Percentiles rank a stretch among this genome's conserved stretches.
phyloP scores from a whole-genome alignment of 2,329 filamentous ascomycete genomes.

The Aspergillus clavatus region DNA sequence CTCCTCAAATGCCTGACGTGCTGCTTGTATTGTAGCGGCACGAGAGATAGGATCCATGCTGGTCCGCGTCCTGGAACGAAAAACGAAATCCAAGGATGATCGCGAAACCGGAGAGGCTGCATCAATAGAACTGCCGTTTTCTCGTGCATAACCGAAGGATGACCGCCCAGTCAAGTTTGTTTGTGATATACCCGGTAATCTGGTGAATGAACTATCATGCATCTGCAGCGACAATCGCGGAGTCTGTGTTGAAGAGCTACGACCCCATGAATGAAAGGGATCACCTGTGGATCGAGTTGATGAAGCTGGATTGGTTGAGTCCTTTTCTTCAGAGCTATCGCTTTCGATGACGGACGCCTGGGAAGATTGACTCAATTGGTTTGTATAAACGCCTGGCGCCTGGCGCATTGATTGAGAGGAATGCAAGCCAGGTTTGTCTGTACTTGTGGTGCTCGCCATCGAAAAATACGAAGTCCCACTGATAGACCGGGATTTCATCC shows the following conservation, averaged over 20 bases:
- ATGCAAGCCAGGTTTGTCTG: slow-evolving; percentile 46
- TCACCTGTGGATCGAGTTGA: slow-evolving; percentile 20
- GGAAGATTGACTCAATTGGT: slow-evolving; percentile 47
- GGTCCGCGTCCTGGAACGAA: slow-evolving; percentile 46
- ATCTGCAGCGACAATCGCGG: slow-evolving; percentile 35
- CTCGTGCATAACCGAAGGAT: slow-evolving; percentile 45
- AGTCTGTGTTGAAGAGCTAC: slow-evolving; percentile 29
- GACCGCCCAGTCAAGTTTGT: slow-evolving; percentile 49
- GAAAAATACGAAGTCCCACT: slow-evolving; percentile 54
- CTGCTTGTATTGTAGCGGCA: slow-evolving; percentile 53
- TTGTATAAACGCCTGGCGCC: slow-evolving; percentile 51
- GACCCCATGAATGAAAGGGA: slow-evolving; percentile 21
- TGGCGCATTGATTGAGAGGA: slow-evolving; percentile 55
- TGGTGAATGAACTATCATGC: slow-evolving; percentile 41
- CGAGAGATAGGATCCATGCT: slow-evolving; percentile 51
- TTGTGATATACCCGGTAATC: slow-evolving; percentile 48
- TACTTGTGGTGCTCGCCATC: slow-evolving; percentile 41
- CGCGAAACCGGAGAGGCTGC: slow-evolving; percentile 50
- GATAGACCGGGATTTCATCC: slow-evolving; percentile 48
- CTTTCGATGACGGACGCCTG: slow-evolving; percentile 46
- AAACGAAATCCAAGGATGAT: slow-evolving; percentile 53
- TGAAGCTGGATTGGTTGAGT: slow-evolving; percentile 44
- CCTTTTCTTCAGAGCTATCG: slow-evolving; percentile 41
- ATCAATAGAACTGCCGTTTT: slow-evolving; percentile 48
- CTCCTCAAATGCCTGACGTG: slow-evolving; percentile 54